phyloP scores from a whole-genome alignment of 495 filamentous ascomycete species.

The Tuber aestivum region DNA sequence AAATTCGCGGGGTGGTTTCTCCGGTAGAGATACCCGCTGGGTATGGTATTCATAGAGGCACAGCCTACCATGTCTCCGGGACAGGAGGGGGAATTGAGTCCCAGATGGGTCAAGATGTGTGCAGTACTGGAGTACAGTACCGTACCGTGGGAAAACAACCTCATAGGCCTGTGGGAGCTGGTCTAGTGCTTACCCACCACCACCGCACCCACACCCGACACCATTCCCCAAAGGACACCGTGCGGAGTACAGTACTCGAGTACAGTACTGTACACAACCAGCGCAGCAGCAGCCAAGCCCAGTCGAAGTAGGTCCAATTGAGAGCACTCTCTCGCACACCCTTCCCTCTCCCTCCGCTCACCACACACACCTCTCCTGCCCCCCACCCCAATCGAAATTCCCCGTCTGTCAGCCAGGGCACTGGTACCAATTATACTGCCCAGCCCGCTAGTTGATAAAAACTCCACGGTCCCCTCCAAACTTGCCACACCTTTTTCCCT shows the following conservation, averaged over 20 bases:
- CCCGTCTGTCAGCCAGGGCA: not conserved
- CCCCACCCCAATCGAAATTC: not conserved
- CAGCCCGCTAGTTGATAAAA: not conserved
- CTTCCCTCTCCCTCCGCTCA: not conserved
- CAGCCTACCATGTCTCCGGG: not conserved
- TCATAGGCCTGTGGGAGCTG: not conserved
- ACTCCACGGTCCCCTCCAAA: not conserved
- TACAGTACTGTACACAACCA: not conserved
- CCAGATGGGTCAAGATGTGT: not conserved
- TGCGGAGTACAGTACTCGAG: not conserved
- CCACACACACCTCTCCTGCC: not conserved
- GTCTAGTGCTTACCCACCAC: slow-evolving; percentile 3
- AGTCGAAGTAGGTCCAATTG: not conserved
- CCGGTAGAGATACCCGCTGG: not conserved
- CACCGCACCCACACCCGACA: not conserved
- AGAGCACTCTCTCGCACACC: not conserved
- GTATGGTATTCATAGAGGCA: not conserved
- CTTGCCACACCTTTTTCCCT: slow-evolving; percentile 2
- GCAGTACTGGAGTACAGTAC: too few species aligned
- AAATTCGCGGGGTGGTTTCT: not conserved
- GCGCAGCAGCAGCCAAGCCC: not conserved
- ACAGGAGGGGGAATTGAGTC: not conserved
- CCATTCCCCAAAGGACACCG: not conserved
- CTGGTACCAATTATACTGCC: not conserved
- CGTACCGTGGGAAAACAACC: not conserved